These are phyloP conservation scores for Aspergillus asperescens DNA, from an alignment of 495 filamentous ascomycete genomes.

Conservation along the genomic window DNA sequence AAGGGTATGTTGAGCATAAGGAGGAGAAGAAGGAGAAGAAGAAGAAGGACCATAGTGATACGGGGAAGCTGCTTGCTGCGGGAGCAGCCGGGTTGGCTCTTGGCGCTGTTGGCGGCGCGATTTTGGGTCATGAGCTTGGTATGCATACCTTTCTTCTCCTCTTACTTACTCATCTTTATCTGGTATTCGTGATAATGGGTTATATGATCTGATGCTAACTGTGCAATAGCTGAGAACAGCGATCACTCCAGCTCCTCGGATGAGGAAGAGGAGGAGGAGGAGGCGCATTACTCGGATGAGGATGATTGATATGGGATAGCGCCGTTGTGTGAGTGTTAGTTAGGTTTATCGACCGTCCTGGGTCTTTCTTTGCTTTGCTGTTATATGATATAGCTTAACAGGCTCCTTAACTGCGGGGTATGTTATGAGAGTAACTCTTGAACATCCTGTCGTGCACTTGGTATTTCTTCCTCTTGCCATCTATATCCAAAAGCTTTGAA, in stretches of 20 bases:
- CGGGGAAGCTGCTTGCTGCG: slow-evolving; percentile 41
- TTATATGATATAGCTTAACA: no score
- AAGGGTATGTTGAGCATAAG: slow-evolving; percentile 17
- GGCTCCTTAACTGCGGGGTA: no score
- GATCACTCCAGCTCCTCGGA: background rate
- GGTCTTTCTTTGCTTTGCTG: background rate
- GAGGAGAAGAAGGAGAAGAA: slow-evolving; percentile 43
- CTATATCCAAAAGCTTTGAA: no score
- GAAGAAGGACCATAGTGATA: slow-evolving; percentile 43
- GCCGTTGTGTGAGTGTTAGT: slow-evolving; percentile 27
- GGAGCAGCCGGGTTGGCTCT: slow-evolving; percentile 52
- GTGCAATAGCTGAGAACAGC: slow-evolving; percentile 5
- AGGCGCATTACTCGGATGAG: slow-evolving; percentile 4
- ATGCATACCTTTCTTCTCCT: slow-evolving; percentile 17
- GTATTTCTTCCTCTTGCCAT: no score
- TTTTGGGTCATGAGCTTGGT: slow-evolving; percentile 52
- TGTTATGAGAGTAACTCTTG: no score
- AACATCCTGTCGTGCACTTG: no score
- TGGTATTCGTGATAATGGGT: background rate
- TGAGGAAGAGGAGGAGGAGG: slow-evolving; percentile 10
- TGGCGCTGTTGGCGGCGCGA: slow-evolving; percentile 51
- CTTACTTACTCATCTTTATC: background rate
- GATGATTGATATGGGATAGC: slow-evolving; percentile 32
- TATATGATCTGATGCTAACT: background rate
- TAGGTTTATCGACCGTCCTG: slow-evolving; percentile 13